phyloP scores from a whole-genome alignment of 1,284 basidiomycete species.

The Rhodotorula sp. region DNA sequence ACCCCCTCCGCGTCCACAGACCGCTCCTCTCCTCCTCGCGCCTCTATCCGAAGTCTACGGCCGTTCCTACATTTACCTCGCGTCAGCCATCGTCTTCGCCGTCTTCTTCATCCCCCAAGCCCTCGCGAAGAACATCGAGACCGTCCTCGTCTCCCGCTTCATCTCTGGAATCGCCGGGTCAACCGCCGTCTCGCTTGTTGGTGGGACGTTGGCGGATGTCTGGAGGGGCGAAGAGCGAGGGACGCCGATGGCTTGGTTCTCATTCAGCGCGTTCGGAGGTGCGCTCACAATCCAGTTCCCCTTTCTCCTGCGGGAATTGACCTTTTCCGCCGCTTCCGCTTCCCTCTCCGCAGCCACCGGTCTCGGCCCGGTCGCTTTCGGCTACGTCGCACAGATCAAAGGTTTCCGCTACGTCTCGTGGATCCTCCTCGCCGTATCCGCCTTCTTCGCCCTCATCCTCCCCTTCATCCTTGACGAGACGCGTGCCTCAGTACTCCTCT shows the following conservation, averaged over 20 bases:
- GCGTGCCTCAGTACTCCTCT: conserved; percentile 41
- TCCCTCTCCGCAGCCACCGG: conserved; percentile 13
- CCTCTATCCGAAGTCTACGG: conserved; percentile 38
- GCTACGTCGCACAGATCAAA: conserved; percentile 29
- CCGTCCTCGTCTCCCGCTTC: conserved; percentile 65
- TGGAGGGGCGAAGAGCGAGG: conserved; percentile 56
- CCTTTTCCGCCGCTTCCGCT: not conserved
- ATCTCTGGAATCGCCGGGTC: conserved; percentile 64
- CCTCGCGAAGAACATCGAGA: conserved; percentile 64
- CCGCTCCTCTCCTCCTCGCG: conserved; percentile 35
- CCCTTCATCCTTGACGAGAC: conserved; percentile 39
- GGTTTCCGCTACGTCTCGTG: conserved; percentile 45
- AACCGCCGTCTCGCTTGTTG: conserved; percentile 56
- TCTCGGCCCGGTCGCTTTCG: conserved; percentile 26
- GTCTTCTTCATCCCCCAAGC: conserved; percentile 65
- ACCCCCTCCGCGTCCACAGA: not conserved
- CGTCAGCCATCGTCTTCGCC: conserved; percentile 58
- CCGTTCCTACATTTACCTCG: conserved; percentile 53
- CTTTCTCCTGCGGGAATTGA: not conserved
- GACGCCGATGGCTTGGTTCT: conserved; percentile 61
- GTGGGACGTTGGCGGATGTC: conserved; percentile 31
- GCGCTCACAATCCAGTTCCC: not conserved
- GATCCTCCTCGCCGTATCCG: conserved; percentile 50
- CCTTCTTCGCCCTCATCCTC: conserved; percentile 23
- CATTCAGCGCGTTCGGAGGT: conserved; percentile 48